A percentile compares a stretch with the other conserved stretches of the same genome.
These are phyloP conservation scores for Puccinia horiana DNA, from an alignment of 1,284 basidiomycete species.

Conservation along the genomic window DNA sequence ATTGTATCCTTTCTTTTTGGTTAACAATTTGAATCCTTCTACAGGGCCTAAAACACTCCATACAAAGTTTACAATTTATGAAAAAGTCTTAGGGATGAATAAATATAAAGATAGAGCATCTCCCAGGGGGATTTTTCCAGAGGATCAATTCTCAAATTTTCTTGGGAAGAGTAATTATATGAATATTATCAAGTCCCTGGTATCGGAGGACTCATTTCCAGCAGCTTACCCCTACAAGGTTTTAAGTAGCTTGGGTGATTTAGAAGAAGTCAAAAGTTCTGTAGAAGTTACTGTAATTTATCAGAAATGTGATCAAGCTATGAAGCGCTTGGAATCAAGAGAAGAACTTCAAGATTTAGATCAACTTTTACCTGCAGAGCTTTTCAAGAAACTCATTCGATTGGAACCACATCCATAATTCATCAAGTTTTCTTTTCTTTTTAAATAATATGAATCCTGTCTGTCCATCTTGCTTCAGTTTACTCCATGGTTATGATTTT, in stretches of 20 bases:
- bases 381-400: neutral
- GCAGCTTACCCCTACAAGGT: neutral
- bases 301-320: neutral
- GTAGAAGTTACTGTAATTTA: no score
- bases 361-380: neutral
- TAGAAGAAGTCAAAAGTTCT: no score
- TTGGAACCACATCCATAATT: neutral
- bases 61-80: neutral
- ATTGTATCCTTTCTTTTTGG: neutral
- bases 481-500: no score
- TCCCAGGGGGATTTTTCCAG: neutral
- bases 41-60: neutral
- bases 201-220: neutral
- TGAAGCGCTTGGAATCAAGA: neutral
- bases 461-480: no score
- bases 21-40: neutral
- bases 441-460: no score
- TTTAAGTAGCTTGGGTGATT: no score
- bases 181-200: neutral
- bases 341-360: neutral
- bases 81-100: neutral
- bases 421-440: no score
- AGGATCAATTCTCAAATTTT: neutral
- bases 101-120: neutral
- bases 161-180: conserved; percentile 14